A percentile compares a stretch with the other conserved stretches of the same genome.
Conservation (phyloP, 176 grass and related monocot genomes). For the Coix lacrymajobi region DNA sequence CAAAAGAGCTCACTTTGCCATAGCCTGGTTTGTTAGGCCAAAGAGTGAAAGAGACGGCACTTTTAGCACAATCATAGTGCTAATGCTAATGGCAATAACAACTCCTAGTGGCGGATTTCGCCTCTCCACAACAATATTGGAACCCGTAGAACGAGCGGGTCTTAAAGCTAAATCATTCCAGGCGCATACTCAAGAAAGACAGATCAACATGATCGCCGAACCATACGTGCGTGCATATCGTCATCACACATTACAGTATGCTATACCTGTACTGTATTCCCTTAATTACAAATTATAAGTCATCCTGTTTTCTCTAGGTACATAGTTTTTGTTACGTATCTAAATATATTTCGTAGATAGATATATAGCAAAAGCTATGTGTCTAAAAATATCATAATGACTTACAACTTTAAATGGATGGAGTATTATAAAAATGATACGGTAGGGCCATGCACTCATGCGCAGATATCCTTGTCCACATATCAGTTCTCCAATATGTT, state of each 20-base stretch:
- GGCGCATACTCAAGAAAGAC: background rate
- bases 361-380: too few relatives aligned
- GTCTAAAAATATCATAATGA: too few relatives aligned
- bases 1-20: slow-evolving; percentile 23
- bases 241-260: background rate
- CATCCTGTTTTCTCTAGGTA: too few relatives aligned
- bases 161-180: background rate
- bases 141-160: background rate
- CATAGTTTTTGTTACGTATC: too few relatives aligned
- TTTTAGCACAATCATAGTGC: slow-evolving; percentile 10
- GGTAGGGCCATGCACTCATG: too few relatives aligned
- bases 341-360: too few relatives aligned
- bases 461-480: too few relatives aligned
- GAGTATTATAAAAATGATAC: too few relatives aligned
- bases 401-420: too few relatives aligned
- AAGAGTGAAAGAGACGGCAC: background rate
- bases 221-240: background rate
- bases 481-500: too few relatives aligned
- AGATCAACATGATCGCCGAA: background rate
- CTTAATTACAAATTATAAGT: too few relatives aligned
- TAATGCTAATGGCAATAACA: slow-evolving; percentile 8
- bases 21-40: slow-evolving; percentile 39
- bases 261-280: too few relatives aligned
- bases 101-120: background rate
- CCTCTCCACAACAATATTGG: slow-evolving; percentile 6